Base-by-base conservation (phyloP, 148 eudicot species). In the Silene uniflora region DNA sequence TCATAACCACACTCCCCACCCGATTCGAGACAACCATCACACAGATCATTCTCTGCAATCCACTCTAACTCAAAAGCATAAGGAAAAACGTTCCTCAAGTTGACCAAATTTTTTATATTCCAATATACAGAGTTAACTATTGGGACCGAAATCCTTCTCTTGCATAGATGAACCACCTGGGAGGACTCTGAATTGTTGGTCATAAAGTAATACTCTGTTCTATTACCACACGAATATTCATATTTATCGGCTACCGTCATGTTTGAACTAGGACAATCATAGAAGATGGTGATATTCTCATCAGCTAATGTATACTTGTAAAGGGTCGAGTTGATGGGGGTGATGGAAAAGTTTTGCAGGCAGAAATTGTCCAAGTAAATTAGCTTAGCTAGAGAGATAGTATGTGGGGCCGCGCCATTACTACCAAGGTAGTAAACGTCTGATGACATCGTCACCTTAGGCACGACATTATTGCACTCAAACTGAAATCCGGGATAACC, bases 401-500 rank as follows among this genome's bases (percentile, higher is more conserved):
- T 46, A 49, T 62, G 3, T 61, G 69, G 46, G 52, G 19, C n/a
- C 5, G 47, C 7, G 35, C 81, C 14, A 18, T 84, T 64, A 0
- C 17, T 27, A 0, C 83, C 75, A 11, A 91, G 84, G 22, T 81
- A 76, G 74, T 77, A 87, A 8, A 0, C 17, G 24, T 62, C 71
- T 2, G 85, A 72, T 10, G 74, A 35, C 47, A 72, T 32, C 0
- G 69, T 66, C 10, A 90, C 74, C 7, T 32, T 5, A 1, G 91
- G 79, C 19, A 8, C n/a, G 1, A 7, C 6, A 21, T 49, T 7
- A 11, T 55, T 56, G 84, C 97, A 90, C 23, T 62, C 5, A 23
- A 90, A 69, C 58, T 73, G 2, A 46, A 90, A 88, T 8, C 87
- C 86, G 0, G 90, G 89, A 56, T 81, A 72, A 14, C 97, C 97